A percentile compares a stretch with the other conserved stretches of the same genome.
These are phyloP conservation scores for Hypoxylon sp. DNA, from an alignment of 2,329 filamentous ascomycete genomes.

Conservation along the genomic window DNA sequence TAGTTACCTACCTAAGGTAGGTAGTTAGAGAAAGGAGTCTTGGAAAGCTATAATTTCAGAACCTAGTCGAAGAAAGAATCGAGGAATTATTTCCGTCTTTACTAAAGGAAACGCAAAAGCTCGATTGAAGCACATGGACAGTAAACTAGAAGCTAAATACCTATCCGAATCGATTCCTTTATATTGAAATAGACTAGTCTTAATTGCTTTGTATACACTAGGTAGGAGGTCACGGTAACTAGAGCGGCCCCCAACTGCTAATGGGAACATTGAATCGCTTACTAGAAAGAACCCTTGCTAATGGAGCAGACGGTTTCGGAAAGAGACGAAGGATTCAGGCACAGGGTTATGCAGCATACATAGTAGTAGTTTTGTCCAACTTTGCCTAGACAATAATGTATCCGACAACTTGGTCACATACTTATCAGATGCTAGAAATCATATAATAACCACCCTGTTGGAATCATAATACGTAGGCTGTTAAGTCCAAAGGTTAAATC, in stretches of 20 bases:
- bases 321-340: conserved; percentile 35
- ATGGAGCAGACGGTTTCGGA: conserved; percentile 34
- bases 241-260: conserved; percentile 15
- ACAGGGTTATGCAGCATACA: conserved; percentile 21
- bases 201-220: not conserved
- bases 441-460: conserved; percentile 2
- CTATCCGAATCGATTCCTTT: conserved; percentile 1
- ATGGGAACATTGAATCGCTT: conserved; percentile 5
- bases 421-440: conserved; percentile 1
- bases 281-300: conserved; percentile 16
- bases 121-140: not conserved
- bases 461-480: not conserved
- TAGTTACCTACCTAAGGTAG: not conserved
- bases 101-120: not conserved
- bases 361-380: conserved; percentile 19
- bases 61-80: conserved; percentile 4
- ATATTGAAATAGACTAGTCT: not conserved
- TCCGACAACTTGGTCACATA: conserved; percentile 14
- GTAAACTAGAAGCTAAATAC: not conserved
- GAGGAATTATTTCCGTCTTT: conserved; percentile 25
- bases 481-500: conserved; percentile 13
- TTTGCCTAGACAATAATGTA: conserved; percentile 8
- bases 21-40: not conserved
- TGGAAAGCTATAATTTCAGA: not conserved
- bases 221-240: conserved; percentile 7